These are phyloP conservation scores for Astragalus glycyphyllos DNA, from an alignment of 306 rosid species.

Conservation along the genomic window DNA sequence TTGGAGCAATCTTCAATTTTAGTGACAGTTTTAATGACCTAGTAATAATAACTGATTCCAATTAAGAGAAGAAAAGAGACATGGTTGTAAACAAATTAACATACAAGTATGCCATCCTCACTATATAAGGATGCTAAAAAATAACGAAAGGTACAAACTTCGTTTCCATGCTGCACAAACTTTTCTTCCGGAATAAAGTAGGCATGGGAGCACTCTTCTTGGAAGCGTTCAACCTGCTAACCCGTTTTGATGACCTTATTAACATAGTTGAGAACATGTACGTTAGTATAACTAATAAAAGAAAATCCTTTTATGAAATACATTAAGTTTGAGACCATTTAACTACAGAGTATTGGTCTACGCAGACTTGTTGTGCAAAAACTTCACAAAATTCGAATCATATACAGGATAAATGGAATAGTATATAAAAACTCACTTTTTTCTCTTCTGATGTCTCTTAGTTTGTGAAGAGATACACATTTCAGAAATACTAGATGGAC, in stretches of 20 bases:
- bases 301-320: constrained; percentile 14
- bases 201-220: constrained; percentile 58
- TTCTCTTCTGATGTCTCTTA: constrained; percentile 61
- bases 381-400: constrained; percentile 7
- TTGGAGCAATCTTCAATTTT: constrained; percentile 60
- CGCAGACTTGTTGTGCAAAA: constrained; percentile 36
- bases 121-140: constrained; percentile 37
- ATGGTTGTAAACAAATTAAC: constrained; percentile 33
- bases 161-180: constrained; percentile 57
- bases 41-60: constrained; percentile 42
- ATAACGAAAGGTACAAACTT: constrained; percentile 58
- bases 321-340: constrained; percentile 30
- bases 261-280: constrained; percentile 41
- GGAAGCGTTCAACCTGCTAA: constrained; percentile 51
- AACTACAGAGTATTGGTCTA: constrained; percentile 17
- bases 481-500: constrained; percentile 59
- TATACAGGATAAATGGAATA: constrained; percentile 34
- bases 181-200: constrained; percentile 50
- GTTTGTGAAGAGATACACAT: constrained; percentile 52
- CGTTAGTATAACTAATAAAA: constrained; percentile 3
- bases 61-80: constrained; percentile 24
- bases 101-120: constrained; percentile 34
- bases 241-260: constrained; percentile 60
- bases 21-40: constrained; percentile 68
- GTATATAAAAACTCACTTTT: constrained; percentile 74